Base-by-base conservation (phyloP, 1,284 basidiomycete genomes). In the Fistulinella staudtii region DNA sequence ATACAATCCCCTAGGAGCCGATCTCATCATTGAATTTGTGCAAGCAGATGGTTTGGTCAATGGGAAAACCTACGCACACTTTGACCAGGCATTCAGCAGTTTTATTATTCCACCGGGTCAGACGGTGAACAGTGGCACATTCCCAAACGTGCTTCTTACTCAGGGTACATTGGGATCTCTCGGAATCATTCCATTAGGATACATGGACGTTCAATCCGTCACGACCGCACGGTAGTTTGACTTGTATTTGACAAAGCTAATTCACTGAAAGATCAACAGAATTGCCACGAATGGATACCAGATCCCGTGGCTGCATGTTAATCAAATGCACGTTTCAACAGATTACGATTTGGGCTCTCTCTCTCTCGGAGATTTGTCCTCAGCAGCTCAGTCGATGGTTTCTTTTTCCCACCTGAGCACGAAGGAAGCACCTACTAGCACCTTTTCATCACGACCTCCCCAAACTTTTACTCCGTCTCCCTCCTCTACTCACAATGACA, bases 91-190 rank as follows among this genome's bases (percentile, higher is more conserved):
- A 2, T 83, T 84, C 60, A 63, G 67, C 21, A 67, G 58, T 50
- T 82, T 82, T 47, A 67, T 77, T 30, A 65, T 85, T 18, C 80
- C 80, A 0, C 68, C 81, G 0, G 72, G 74, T 14, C 60, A 74
- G 45, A 79, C 76, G 0, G 75, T 73, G 36, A 82, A 80, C 54
- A 79, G 75, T 27, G 79, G 79, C 4, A 61, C 57, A 3, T 72
- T 85, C 43, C 57, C 60, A 2, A 73, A 82, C 37, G 82, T 85
- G 7, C 49, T 78, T 14, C 67, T 85, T 25, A 72, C 74, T 1
- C 65, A 82, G 55, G 82, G 82, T 6, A 77, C 74, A 1, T 20
- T 75, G 7, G 66, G 57, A 1, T 77, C 81, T 5, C 67, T 85
- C 5, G 68, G 49, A 4, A 82, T 85, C 50, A 74, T 84, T 36